Percentiles rank a stretch among this genome's conserved stretches.
phyloP scores from a whole-genome alignment of 106 monocot genomes.

The Dioscorea alata region DNA sequence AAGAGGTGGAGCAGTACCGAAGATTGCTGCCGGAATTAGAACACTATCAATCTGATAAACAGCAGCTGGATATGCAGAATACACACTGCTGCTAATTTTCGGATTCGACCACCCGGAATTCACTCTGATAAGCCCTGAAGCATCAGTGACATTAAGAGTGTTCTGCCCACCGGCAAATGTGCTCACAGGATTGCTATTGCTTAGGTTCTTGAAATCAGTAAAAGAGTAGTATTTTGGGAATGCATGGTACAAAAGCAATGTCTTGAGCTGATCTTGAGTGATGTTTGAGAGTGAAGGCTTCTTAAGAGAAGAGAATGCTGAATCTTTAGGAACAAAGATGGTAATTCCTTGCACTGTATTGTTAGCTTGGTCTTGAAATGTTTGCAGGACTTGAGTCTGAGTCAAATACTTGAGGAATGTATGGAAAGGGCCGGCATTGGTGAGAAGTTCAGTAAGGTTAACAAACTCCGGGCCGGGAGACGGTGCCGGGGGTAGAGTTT shows the following conservation, averaged over 20 bases:
- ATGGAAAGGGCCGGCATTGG: conserved; percentile 69
- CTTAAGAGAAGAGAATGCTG: conserved; percentile 61
- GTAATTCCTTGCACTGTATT: conserved; percentile 75
- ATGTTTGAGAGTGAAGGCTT: conserved; percentile 64
- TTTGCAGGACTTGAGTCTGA: conserved; percentile 65
- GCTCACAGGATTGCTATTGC: conserved; percentile 38
- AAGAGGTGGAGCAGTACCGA: conserved; percentile 51
- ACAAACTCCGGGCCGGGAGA: conserved; percentile 50
- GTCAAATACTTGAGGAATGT: conserved; percentile 73
- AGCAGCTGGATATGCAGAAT: conserved; percentile 57
- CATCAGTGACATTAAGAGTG: conserved; percentile 55
- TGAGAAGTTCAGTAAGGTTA: conserved; percentile 67
- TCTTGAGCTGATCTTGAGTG: conserved; percentile 71
- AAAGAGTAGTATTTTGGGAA: conserved; percentile 82
- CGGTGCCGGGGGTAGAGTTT: conserved; percentile 48
- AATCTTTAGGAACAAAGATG: conserved; percentile 81
- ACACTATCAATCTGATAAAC: conserved; percentile 69
- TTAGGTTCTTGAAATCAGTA: conserved; percentile 62
- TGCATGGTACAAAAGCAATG: conserved; percentile 76
- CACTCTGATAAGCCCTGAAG: conserved; percentile 44
- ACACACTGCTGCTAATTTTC: conserved; percentile 80
- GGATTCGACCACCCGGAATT: conserved; percentile 71
- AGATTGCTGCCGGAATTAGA: conserved; percentile 67
- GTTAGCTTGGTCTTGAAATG: conserved; percentile 91
- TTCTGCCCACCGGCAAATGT: conserved; percentile 78